A percentile compares a stretch with the other conserved stretches of the same genome.
phyloP scores from a whole-genome alignment of 225 moss, liverwort and hornwort species.

The Physcomitrellopsis africana region DNA sequence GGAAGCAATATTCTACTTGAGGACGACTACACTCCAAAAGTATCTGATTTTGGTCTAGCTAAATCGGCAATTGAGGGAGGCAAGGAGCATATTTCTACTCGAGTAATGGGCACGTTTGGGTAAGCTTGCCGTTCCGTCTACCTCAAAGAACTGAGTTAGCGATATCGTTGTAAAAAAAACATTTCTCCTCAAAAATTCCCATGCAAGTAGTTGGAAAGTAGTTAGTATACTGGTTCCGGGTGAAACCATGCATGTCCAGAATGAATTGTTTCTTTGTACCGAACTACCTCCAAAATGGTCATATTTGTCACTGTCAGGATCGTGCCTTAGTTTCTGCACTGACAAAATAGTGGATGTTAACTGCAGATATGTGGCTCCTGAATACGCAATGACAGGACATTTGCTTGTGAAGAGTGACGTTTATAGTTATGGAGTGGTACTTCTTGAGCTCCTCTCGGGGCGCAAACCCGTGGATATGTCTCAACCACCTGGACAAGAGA shows the following conservation, averaged over 20 bases:
- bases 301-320: not conserved
- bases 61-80: constrained; percentile 76
- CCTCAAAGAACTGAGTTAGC: no score
- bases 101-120: constrained; percentile 91
- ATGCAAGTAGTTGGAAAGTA: not conserved
- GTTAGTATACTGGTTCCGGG: not conserved
- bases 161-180: no score
- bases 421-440: constrained; percentile 91
- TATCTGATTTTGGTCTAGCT: constrained; percentile 87
- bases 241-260: not conserved
- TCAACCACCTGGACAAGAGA: constrained; percentile 77
- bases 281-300: not conserved
- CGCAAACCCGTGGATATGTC: constrained; percentile 87
- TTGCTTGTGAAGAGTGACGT: constrained; percentile 89
- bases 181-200: no score
- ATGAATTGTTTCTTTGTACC: no score
- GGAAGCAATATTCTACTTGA: constrained; percentile 61
- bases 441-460: constrained; percentile 79
- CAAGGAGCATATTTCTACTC: constrained; percentile 75
- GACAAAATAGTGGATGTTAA: constrained; percentile 15
- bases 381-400: constrained; percentile 93
- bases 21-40: constrained; percentile 65
- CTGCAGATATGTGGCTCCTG: constrained; percentile 76
- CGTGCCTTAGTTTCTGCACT: not conserved
- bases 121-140: constrained; percentile 5